These are phyloP conservation scores for Phoma sp. DNA, from an alignment of 2,329 filamentous ascomycete species.

Conservation along the genomic window DNA sequence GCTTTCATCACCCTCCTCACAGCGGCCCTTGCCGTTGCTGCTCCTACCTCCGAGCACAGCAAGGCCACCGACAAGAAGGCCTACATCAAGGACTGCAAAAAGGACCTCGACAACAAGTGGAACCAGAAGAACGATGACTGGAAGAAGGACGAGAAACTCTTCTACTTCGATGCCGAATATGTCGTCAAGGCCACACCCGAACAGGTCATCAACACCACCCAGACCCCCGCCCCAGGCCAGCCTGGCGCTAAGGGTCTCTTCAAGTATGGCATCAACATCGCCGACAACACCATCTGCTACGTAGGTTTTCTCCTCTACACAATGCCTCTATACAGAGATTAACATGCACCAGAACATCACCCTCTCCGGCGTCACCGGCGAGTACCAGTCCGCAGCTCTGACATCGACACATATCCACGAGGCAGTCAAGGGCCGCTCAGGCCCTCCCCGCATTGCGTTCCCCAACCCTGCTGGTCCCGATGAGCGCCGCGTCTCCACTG, in stretches of 20 bases:
- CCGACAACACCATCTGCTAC: constrained; percentile 54
- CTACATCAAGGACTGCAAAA: constrained; percentile 28
- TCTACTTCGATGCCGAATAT: constrained; percentile 59
- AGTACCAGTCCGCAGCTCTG: constrained; percentile 58
- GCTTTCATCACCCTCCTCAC: constrained; percentile 27
- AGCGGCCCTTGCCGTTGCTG: constrained; percentile 28
- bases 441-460: constrained; percentile 58
- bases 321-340: not conserved
- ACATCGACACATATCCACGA: constrained; percentile 65
- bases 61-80: constrained; percentile 5
- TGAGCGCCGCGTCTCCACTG: constrained; percentile 33
- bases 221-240: constrained; percentile 50
- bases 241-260: constrained; percentile 56
- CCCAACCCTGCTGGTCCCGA: constrained; percentile 46
- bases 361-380: constrained; percentile 56
- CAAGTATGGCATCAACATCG: constrained; percentile 61
- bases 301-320: constrained; percentile 10
- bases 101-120: constrained; percentile 33
- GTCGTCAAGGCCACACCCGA: constrained; percentile 57
- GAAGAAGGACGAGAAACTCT: constrained; percentile 35
- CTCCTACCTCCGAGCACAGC: constrained; percentile 19
- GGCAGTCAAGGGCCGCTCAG: constrained; percentile 53
- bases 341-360: constrained; percentile 54
- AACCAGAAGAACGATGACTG: constrained; percentile 26
- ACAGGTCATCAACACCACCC: constrained; percentile 56